Evolutionary conservation across 108 stramenopile genomes (phyloP).

Genomic region (Phaeodactylum tricornutum): DNA sequence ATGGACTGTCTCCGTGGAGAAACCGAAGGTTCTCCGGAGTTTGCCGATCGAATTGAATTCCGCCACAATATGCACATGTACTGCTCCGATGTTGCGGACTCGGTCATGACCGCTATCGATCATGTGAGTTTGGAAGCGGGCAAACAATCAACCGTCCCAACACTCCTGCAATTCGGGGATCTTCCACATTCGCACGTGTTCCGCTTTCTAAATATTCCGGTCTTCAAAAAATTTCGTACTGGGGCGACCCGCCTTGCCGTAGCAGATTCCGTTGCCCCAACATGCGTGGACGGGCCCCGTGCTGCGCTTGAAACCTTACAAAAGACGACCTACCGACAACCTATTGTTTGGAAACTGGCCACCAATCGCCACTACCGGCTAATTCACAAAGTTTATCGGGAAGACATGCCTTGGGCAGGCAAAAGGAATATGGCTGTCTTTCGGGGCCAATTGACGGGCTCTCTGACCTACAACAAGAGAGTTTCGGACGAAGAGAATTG

Average conservation of each 20-base stretch:
- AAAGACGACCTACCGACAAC: constrained; percentile 18
- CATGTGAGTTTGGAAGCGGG: constrained; percentile 17
- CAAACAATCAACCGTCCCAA: constrained; percentile 6
- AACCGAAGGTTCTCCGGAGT: constrained; percentile 3
- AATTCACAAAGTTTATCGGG: constrained; percentile 24
- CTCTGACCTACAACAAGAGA: constrained; percentile 25
- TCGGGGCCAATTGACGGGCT: constrained; percentile 58
- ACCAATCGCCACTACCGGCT: constrained; percentile 30
- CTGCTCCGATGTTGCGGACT: constrained; percentile 28
- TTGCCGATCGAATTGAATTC: constrained; percentile 15
- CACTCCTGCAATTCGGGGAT: constrained; percentile 43
- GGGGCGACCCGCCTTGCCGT: constrained; percentile 1
- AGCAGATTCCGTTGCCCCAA: not conserved
- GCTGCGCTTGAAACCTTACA: constrained; percentile 15
- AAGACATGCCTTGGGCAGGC: constrained; percentile 59
- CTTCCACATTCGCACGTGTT: constrained; percentile 28
- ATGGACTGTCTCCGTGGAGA: constrained; percentile 18
- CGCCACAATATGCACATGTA: constrained; percentile 43
- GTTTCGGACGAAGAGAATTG: constrained; percentile 37
- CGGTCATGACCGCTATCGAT: constrained; percentile 18
- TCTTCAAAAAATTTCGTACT: constrained; percentile 48
- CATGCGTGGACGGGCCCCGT: not conserved
- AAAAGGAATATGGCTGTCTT: constrained; percentile 64
- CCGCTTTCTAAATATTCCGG: constrained; percentile 25
- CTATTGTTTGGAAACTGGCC: constrained; percentile 50